A percentile compares a stretch with the other conserved stretches of the same genome.
Evolutionary conservation across 2,329 filamentous ascomycete species (phyloP).

Genomic region (Lecanicillium sp.): DNA sequence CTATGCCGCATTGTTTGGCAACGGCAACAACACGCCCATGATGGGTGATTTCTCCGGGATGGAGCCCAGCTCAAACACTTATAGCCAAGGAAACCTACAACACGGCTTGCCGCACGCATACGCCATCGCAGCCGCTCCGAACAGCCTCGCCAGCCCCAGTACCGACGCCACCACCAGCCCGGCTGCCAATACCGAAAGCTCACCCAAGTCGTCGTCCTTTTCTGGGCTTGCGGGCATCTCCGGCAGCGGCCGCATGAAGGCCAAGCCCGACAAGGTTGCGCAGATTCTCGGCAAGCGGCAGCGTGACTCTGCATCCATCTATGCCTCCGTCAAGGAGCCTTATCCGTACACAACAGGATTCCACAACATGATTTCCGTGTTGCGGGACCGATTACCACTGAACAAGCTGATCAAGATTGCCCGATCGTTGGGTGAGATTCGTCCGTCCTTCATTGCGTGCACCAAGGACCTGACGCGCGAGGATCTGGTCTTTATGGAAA

Average conservation of each 20-base stretch:
- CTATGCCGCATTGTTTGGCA: constrained; percentile 40
- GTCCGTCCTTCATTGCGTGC: constrained; percentile 87
- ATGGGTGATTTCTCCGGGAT: constrained; percentile 46
- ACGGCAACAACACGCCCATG: constrained; percentile 35
- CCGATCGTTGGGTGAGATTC: constrained; percentile 78
- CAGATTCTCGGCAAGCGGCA: constrained; percentile 50
- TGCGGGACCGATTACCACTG: constrained; percentile 69
- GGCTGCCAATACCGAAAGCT: constrained; percentile 45
- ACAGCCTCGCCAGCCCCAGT: constrained; percentile 54
- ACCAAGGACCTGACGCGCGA: constrained; percentile 81
- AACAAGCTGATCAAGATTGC: constrained; percentile 76
- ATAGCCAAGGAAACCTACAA: constrained; percentile 49
- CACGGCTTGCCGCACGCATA: constrained; percentile 58
- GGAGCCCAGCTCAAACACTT: constrained; percentile 40
- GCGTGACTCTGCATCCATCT: constrained; percentile 75
- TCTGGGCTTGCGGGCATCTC: constrained; percentile 17
- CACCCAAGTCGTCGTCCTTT: constrained; percentile 27
- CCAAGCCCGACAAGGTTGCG: constrained; percentile 32
- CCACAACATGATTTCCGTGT: constrained; percentile 74
- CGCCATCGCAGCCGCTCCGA: constrained; percentile 55
- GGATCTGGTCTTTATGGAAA: constrained; percentile 95
- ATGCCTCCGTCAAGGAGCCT: constrained; percentile 80
- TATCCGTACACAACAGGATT: constrained; percentile 89
- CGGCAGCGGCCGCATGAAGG: constrained; percentile 28
- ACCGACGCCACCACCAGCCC: constrained; percentile 56